A percentile compares a stretch with the other conserved stretches of the same genome.
These are phyloP conservation scores for Leccinum pachyderme DNA, from an alignment of 1,284 basidiomycete species.

Conservation along the genomic window DNA sequence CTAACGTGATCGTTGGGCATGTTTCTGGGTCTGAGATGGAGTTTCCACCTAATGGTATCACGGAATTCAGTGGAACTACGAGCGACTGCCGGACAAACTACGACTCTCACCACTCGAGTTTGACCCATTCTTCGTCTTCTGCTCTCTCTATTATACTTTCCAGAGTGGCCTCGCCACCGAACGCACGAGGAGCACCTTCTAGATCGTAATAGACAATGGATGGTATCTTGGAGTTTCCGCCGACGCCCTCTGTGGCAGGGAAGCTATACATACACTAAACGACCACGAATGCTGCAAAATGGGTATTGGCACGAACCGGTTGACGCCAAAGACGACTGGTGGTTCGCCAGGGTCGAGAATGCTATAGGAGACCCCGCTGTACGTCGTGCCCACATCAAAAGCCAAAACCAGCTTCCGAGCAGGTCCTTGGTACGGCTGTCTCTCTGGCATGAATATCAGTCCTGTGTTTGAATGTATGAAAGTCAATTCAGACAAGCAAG, in stretches of 20 bases:
- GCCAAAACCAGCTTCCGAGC: conserved; percentile 45
- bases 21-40: conserved; percentile 33
- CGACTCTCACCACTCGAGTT: conserved; percentile 42
- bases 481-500: too few species aligned
- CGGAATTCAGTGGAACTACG: neutral
- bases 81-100: neutral
- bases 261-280: conserved; percentile 36
- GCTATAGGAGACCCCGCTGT: conserved; percentile 47
- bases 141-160: conserved; percentile 41
- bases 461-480: too few species aligned
- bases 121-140: conserved; percentile 46
- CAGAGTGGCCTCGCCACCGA: conserved; percentile 49
- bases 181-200: conserved; percentile 41
- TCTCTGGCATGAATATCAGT: conserved; percentile 35
- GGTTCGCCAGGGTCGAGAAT: conserved; percentile 45
- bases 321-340: conserved; percentile 44
- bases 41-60: conserved; percentile 36
- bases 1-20: conserved; percentile 14
- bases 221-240: conserved; percentile 56
- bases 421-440: conserved; percentile 34
- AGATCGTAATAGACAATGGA: conserved; percentile 52
- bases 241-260: conserved; percentile 51
- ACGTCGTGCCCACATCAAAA: conserved; percentile 53
- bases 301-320: conserved; percentile 32
- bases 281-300: neutral